A percentile compares a stretch with the other conserved stretches of the same genome.
These are phyloP conservation scores for Scytalidium sp. DNA, from an alignment of 2,329 filamentous ascomycete genomes.

Conservation along the genomic window DNA sequence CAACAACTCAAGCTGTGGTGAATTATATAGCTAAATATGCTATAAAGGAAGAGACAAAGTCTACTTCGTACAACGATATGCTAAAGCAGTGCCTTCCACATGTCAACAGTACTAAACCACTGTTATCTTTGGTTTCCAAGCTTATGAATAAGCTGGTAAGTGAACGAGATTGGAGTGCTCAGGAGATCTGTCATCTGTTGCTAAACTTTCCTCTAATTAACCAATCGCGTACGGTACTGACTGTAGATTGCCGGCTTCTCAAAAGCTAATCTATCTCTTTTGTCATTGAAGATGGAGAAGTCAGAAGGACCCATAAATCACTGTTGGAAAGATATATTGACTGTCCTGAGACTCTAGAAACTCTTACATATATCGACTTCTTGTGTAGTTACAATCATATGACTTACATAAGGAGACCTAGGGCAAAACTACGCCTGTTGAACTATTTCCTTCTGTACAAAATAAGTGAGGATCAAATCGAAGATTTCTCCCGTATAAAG, in stretches of 20 bases:
- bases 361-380: no score
- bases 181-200: constrained; percentile 5
- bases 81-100: constrained; percentile 3
- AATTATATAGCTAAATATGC: constrained; percentile 7
- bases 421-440: no score
- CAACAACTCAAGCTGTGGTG: constrained; percentile 1
- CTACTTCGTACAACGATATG: constrained; percentile 4
- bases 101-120: neutral
- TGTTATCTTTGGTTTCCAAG: constrained; percentile 6
- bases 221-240: neutral
- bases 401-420: no score
- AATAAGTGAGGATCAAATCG: no score
- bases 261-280: no score
- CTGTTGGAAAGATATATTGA: no score
- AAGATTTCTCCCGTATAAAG: no score
- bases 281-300: no score
- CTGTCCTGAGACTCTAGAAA: no score
- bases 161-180: constrained; percentile 5
- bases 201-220: neutral
- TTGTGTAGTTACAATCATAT: no score
- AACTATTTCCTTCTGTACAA: no score
- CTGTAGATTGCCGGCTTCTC: neutral
- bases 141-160: constrained; percentile 7
- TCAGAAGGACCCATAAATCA: no score
- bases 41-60: constrained; percentile 6